A percentile compares a stretch with the other conserved stretches of the same genome.
These are phyloP conservation scores for Psidium guajava DNA, from an alignment of 345 rosid genomes.

Conservation along the genomic window DNA sequence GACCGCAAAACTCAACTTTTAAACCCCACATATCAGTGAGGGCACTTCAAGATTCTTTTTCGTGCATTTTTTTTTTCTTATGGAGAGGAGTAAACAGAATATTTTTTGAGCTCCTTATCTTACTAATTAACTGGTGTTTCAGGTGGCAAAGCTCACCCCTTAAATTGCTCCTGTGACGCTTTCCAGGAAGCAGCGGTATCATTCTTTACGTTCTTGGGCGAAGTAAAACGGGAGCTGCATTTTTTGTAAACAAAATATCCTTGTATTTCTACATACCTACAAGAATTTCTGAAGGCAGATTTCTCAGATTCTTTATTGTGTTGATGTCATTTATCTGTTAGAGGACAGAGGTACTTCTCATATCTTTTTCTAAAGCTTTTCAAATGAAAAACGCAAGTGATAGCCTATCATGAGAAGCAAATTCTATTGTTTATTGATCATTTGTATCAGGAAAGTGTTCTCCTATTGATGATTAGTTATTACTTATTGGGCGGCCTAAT, in stretches of 20 bases:
- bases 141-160: neutral
- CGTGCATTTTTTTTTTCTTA: neutral
- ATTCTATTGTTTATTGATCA: no score
- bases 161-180: neutral
- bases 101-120: neutral
- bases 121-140: neutral
- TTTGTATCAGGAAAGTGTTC: neutral
- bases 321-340: no score
- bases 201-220: neutral
- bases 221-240: neutral
- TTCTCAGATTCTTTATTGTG: no score
- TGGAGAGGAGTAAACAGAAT: neutral
- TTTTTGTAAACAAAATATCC: neutral
- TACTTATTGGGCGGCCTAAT: neutral
- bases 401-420: no score
- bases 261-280: neutral
- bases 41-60: neutral
- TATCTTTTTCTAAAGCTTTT: no score
- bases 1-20: neutral
- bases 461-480: neutral
- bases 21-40: neutral
- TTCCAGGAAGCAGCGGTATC: neutral
- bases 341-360: no score
- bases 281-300: neutral
- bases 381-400: no score